Conservation (phyloP, 805 yeast genomes). For the Spathaspora arborariae region DNA sequence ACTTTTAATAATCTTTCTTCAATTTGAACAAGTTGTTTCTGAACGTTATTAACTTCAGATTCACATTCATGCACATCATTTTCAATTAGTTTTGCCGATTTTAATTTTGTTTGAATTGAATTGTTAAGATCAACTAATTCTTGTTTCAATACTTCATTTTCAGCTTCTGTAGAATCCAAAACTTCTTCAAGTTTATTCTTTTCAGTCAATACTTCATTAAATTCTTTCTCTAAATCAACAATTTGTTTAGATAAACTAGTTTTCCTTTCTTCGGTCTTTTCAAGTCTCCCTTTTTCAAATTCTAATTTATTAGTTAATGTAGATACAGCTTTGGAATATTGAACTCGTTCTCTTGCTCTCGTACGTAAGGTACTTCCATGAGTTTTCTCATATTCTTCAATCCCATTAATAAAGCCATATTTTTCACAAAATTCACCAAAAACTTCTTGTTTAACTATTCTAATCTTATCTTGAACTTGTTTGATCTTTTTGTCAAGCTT, state of each 20-base stretch:
- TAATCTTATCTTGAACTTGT: conserved; percentile 15
- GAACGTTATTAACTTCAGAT: conserved; percentile 22
- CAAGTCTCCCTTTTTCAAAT: conserved; percentile 61
- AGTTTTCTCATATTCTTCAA: conserved; percentile 66
- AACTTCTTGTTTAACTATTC: conserved; percentile 37
- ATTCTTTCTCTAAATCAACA: conserved; percentile 28
- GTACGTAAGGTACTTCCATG: conserved; percentile 58
- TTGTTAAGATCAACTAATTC: conserved; percentile 15
- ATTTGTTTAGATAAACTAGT: conserved; percentile 39
- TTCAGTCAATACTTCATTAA: conserved; percentile 27
- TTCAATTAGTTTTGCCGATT: conserved; percentile 29
- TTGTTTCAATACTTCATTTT: conserved; percentile 18
- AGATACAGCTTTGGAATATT: conserved; percentile 57
- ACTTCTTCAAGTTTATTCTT: conserved; percentile 24
- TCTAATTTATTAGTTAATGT: conserved; percentile 56
- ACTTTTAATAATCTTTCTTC: conserved; percentile 54
- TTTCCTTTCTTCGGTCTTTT: conserved; percentile 48
- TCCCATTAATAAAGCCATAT: conserved; percentile 48
- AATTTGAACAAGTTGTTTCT: conserved; percentile 32
- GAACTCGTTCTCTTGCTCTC: conserved; percentile 58
- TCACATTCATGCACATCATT: conserved; percentile 34
- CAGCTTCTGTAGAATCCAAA: conserved; percentile 25
- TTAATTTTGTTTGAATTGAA: conserved; percentile 16
- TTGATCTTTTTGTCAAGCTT: conserved; percentile 19
- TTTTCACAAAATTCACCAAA: conserved; percentile 53